These are phyloP conservation scores for Hortiboletus flavorubellus DNA, from an alignment of 768 basidiomycete genomes.

Conservation along the genomic window DNA sequence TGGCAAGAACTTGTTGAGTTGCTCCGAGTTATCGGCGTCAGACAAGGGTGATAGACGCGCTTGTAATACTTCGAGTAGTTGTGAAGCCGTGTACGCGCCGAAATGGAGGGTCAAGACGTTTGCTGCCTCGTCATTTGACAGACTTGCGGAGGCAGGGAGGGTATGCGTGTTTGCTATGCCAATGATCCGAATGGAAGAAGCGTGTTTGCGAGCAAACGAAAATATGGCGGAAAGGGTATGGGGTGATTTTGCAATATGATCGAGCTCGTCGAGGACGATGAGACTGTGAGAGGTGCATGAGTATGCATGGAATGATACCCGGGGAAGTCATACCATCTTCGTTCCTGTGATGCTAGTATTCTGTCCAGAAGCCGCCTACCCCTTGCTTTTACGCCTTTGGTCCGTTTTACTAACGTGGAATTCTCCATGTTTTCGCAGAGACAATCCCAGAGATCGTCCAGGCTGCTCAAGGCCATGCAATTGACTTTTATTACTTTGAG, in stretches of 20 bases:
- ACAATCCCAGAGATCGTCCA: slow-evolving; percentile 70
- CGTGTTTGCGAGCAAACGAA: slow-evolving; percentile 54
- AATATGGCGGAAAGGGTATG: slow-evolving; percentile 64
- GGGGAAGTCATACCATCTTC: slow-evolving; percentile 47
- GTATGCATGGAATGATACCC: slow-evolving; percentile 8
- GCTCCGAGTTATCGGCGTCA: slow-evolving; percentile 28
- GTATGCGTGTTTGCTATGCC: slow-evolving; percentile 91
- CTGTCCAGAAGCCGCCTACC: slow-evolving; percentile 47
- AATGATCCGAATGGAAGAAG: slow-evolving; percentile 60
- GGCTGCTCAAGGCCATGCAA: slow-evolving; percentile 71
- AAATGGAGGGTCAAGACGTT: slow-evolving; percentile 71
- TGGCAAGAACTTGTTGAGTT: slow-evolving; percentile 57
- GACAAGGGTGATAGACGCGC: slow-evolving; percentile 57
- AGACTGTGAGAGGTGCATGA: slow-evolving; percentile 43
- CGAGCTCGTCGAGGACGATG: slow-evolving; percentile 82
- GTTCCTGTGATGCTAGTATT: slow-evolving; percentile 39
- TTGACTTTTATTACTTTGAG: slow-evolving; percentile 60
- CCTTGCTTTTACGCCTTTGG: slow-evolving; percentile 41
- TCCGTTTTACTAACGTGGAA: slow-evolving; percentile 34
- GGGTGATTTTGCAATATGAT: slow-evolving; percentile 66
- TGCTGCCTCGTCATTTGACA: slow-evolving; percentile 35
- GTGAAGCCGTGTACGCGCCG: slow-evolving; percentile 68
- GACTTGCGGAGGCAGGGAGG: slow-evolving; percentile 54
- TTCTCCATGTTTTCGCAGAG: slow-evolving; percentile 53
- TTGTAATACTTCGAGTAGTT: slow-evolving; percentile 67